phyloP scores from a whole-genome alignment of 495 filamentous ascomycete species.

The Aspergillus indologenus region DNA sequence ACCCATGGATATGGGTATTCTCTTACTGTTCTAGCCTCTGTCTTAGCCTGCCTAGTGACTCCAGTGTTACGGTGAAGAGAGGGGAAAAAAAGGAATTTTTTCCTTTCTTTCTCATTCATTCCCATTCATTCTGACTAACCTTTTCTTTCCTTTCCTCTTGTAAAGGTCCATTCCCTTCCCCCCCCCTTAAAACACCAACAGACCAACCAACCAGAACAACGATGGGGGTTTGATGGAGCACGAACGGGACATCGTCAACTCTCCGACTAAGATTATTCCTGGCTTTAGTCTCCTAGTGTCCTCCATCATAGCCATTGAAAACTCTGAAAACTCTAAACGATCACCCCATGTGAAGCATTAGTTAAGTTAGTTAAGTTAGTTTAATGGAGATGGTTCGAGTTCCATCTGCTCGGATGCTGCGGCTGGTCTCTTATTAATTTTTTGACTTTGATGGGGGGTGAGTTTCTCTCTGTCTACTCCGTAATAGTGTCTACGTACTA shows the following conservation, averaged over 20 bases:
- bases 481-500: too few relatives aligned
- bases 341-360: neutral
- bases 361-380: too few relatives aligned
- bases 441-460: neutral
- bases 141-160: neutral
- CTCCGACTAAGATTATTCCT: neutral
- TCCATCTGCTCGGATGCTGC: neutral
- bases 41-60: neutral
- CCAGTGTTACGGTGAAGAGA: neutral
- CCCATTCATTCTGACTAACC: neutral
- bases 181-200: neutral
- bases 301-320: neutral
- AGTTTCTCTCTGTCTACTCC: too few relatives aligned
- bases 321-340: conserved; percentile 4
- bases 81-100: neutral
- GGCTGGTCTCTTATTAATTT: conserved; percentile 1
- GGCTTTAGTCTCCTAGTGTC: neutral
- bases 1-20: neutral
- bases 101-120: conserved; percentile 5
- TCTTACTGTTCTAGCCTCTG: conserved; percentile 1
- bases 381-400: too few relatives aligned
- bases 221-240: neutral
- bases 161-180: neutral
- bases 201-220: neutral
- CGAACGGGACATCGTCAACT: neutral